Conservation (phyloP, 2,329 filamentous ascomycete species). For the Calonectria honghensis region DNA sequence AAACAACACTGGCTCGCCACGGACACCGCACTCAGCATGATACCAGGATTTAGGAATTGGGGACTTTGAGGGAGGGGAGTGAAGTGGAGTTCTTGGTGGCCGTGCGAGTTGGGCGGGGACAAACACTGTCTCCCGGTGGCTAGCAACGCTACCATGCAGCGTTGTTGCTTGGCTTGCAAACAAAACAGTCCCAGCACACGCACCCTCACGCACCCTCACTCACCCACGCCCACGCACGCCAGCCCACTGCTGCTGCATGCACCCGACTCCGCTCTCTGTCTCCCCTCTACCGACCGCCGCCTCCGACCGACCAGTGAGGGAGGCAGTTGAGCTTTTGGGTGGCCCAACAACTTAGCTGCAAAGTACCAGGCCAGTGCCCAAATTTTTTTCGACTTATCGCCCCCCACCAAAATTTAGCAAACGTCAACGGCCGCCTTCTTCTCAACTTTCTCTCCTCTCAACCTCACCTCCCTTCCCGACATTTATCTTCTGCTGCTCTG, state of each 20-base stretch:
- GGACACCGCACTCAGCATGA: constrained; percentile 14
- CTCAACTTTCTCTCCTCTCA: constrained; percentile 60
- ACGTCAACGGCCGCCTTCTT: constrained; percentile 59
- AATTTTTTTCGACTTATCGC: constrained; percentile 61
- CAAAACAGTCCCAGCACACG: constrained; percentile 5
- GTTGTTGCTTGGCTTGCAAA: constrained; percentile 21
- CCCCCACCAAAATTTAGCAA: constrained; percentile 65
- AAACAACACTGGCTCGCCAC: constrained; percentile 42
- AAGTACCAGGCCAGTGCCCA: constrained; percentile 57
- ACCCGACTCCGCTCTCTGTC: constrained; percentile 29
- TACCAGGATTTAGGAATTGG: constrained; percentile 36
- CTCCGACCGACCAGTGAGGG: constrained; percentile 31
- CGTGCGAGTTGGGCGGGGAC: constrained; percentile 1
- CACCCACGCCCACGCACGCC: constrained; percentile 3
- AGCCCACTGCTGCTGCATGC: constrained; percentile 18
- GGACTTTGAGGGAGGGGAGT: constrained; percentile 22
- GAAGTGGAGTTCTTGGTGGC: constrained; percentile 27
- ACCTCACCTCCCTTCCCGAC: constrained; percentile 55
- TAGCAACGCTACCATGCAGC: constrained; percentile 6
- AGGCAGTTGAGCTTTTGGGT: constrained; percentile 54
- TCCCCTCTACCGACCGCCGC: constrained; percentile 42
- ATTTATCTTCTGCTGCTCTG: constrained; percentile 55
- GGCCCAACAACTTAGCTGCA: constrained; percentile 58
- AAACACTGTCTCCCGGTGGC: constrained; percentile 34
- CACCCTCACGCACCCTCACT: constrained; percentile 6